Percentiles rank a stretch among this genome's conserved stretches.
Conservation (phyloP, 2,329 filamentous ascomycete species). For the Trichoderma atrobrunneum region DNA sequence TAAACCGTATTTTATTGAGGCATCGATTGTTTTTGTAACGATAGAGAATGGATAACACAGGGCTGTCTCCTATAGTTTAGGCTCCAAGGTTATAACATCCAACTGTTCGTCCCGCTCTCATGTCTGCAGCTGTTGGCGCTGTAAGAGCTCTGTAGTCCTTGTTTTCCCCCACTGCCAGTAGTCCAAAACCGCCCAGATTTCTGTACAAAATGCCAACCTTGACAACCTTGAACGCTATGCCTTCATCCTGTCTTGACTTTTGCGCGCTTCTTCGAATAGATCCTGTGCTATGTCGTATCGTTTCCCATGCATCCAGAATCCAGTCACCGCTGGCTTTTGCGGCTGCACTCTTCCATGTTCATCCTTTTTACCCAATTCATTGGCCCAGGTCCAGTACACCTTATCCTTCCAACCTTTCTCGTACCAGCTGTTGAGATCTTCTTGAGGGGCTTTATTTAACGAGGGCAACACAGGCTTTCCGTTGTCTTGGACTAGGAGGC, state of each 20-base stretch:
- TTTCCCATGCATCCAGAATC: not conserved
- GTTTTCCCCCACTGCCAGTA: too few relatives aligned
- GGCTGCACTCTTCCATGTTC: not conserved
- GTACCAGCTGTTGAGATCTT: constrained; percentile 7
- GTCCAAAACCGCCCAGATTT: too few relatives aligned
- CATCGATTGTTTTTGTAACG: too few relatives aligned
- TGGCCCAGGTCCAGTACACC: constrained; percentile 1
- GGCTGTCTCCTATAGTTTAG: too few relatives aligned
- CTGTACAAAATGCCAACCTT: too few relatives aligned
- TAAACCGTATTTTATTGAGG: too few relatives aligned
- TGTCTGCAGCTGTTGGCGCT: too few relatives aligned
- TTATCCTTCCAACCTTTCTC: constrained; percentile 3
- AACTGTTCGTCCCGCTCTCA: too few relatives aligned
- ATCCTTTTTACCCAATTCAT: not conserved
- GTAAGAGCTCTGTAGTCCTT: too few relatives aligned
- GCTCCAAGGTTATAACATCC: too few relatives aligned
- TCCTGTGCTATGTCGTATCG: not conserved
- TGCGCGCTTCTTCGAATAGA: not conserved
- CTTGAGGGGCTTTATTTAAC: not conserved
- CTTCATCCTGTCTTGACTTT: not conserved
- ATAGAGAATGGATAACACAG: too few relatives aligned
- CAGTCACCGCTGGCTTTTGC: not conserved
- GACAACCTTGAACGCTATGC: too few relatives aligned
- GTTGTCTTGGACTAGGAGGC: not conserved
- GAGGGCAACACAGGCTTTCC: not conserved